Percentiles rank a stretch among this genome's conserved stretches.
Conservation (phyloP, 495 filamentous ascomycete species). For the Trichoderma erinaceum region DNA sequence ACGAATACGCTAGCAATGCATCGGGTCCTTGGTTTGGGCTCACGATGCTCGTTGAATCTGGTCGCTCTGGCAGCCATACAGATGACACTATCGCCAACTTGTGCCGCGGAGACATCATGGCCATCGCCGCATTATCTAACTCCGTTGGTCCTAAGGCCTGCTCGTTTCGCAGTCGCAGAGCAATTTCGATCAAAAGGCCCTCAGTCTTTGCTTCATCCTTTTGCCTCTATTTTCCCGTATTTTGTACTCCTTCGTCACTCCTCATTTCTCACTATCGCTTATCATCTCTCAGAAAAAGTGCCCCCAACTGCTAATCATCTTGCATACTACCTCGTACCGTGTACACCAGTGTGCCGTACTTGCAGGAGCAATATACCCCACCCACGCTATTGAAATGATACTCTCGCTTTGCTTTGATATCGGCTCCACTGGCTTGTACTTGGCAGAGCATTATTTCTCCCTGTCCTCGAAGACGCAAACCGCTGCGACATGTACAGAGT, state of each 20-base stretch:
- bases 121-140: too few species aligned
- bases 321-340: neutral
- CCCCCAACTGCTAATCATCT: neutral
- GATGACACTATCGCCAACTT: neutral
- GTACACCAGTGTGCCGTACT: neutral
- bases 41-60: neutral
- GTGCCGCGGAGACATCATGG: too few species aligned
- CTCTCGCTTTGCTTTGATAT: neutral
- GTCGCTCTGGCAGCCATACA: neutral
- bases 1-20: neutral
- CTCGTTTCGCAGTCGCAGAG: too few species aligned
- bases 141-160: too few species aligned
- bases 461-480: neutral
- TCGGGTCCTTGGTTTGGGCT: neutral
- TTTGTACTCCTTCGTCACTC: neutral
- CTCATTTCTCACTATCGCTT: conserved; percentile 4
- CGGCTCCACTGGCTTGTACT: conserved; percentile 1
- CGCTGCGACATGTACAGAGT: neutral
- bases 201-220: neutral
- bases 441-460: neutral
- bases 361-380: conserved; percentile 1
- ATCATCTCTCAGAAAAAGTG: neutral
- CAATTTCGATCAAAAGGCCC: too few species aligned
- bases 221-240: neutral
- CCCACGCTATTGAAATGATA: neutral